A percentile compares a stretch with the other conserved stretches of the same genome.
Conservation (phyloP, 108 stramenopile genomes). For the Stephanodiscus triporus region DNA sequence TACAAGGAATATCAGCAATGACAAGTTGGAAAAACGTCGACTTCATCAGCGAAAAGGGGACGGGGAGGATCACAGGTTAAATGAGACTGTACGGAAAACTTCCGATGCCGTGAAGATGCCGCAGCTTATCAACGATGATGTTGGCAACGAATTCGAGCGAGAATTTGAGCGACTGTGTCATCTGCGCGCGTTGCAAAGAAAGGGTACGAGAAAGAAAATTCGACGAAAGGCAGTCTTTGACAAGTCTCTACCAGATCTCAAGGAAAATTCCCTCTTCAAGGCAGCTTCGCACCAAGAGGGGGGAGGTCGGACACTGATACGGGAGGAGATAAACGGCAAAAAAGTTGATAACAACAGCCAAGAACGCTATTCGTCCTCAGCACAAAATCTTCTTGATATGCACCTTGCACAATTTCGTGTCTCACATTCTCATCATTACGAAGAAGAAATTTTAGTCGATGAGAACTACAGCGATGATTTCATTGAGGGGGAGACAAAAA, state of each 20-base stretch:
- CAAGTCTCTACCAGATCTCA: background rate
- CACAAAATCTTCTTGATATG: constrained; percentile 25
- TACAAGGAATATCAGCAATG: background rate
- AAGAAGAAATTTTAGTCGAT: background rate
- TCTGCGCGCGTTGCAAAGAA: background rate
- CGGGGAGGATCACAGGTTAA: constrained; percentile 1
- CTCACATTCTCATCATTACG: background rate
- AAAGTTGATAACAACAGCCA: background rate
- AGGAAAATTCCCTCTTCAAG: no score
- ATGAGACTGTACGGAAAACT: constrained; percentile 6
- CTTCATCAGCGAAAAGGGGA: constrained; percentile 1
- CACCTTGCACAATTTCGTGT: constrained; percentile 14
- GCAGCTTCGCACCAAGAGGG: no score
- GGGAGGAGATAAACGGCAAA: background rate
- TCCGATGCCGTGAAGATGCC: background rate
- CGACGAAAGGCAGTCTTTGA: background rate
- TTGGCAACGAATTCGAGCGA: background rate
- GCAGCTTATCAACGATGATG: background rate
- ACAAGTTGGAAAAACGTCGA: constrained; percentile 1
- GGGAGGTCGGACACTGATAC: no score
- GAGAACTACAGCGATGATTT: background rate
- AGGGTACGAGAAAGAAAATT: background rate
- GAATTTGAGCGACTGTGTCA: background rate
- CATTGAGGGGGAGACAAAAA: background rate
- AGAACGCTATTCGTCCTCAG: background rate